Conservation (phyloP, 2,329 filamentous ascomycete genomes). For the Gaeumannomyces tritici region DNA sequence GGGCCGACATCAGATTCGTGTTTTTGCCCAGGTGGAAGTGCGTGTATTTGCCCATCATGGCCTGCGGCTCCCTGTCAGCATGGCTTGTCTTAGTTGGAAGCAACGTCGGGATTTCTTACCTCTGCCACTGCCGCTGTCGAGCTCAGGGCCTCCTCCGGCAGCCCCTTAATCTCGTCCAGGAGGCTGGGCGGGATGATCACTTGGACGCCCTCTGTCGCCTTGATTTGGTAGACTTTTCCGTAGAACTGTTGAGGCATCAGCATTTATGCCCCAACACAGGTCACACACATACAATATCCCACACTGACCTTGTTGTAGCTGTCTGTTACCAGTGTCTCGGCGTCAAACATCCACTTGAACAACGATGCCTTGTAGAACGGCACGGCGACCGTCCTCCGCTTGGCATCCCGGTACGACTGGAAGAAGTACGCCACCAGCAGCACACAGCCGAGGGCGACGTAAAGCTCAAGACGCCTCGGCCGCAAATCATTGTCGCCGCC, state of each 20-base stretch:
- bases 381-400: conserved; percentile 21
- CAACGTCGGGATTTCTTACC: conserved; percentile 16
- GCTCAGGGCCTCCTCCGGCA: conserved; percentile 38
- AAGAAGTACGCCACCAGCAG: conserved; percentile 29
- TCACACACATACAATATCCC: neutral
- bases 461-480: conserved; percentile 27
- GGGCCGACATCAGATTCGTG: conserved; percentile 30
- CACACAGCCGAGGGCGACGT: conserved; percentile 25
- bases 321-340: conserved; percentile 34
- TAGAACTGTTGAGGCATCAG: conserved; percentile 25
- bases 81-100: too few relatives aligned
- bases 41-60: conserved; percentile 40
- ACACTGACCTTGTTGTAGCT: conserved; percentile 35
- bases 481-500: conserved; percentile 16
- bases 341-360: conserved; percentile 40
- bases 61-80: conserved; percentile 18
- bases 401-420: conserved; percentile 16
- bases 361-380: conserved; percentile 39
- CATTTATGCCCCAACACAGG: neutral
- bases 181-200: conserved; percentile 35
- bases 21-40: conserved; percentile 37
- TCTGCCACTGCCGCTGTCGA: conserved; percentile 38
- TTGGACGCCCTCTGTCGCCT: conserved; percentile 38
- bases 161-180: conserved; percentile 34
- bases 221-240: conserved; percentile 40